Evolutionary conservation across 495 filamentous ascomycete species (phyloP).

Genomic region (Tuber melanosporum): DNA sequence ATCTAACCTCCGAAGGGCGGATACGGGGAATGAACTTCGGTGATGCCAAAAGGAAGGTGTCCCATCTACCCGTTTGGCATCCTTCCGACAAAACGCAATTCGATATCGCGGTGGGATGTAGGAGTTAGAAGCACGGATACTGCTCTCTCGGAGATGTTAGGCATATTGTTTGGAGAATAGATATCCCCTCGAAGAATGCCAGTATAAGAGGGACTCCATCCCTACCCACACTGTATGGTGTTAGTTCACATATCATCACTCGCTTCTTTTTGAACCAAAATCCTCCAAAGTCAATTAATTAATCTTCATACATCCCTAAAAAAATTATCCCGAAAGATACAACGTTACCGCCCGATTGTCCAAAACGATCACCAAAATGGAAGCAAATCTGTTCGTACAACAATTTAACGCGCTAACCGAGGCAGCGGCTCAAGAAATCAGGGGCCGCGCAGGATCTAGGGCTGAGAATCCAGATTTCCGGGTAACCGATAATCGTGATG

Average conservation of each 20-base stretch:
- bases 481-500: background rate
- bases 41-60: background rate
- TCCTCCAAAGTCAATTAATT: background rate
- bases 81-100: background rate
- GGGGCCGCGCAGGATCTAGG: background rate
- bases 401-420: background rate
- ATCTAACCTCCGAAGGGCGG: background rate
- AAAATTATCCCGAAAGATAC: background rate
- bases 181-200: background rate
- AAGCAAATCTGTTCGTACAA: background rate
- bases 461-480: background rate
- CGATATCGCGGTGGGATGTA: background rate
- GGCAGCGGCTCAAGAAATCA: background rate
- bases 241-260: background rate
- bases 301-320: background rate
- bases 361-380: background rate
- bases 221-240: background rate
- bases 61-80: background rate
- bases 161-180: background rate
- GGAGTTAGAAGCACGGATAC: background rate
- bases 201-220: background rate
- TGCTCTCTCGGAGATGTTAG: background rate
- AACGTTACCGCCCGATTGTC: background rate
- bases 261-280: background rate
- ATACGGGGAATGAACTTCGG: background rate